Conservation (phyloP, 2,329 filamentous ascomycete species). For the Neofusicoccum kwambonambiense region DNA sequence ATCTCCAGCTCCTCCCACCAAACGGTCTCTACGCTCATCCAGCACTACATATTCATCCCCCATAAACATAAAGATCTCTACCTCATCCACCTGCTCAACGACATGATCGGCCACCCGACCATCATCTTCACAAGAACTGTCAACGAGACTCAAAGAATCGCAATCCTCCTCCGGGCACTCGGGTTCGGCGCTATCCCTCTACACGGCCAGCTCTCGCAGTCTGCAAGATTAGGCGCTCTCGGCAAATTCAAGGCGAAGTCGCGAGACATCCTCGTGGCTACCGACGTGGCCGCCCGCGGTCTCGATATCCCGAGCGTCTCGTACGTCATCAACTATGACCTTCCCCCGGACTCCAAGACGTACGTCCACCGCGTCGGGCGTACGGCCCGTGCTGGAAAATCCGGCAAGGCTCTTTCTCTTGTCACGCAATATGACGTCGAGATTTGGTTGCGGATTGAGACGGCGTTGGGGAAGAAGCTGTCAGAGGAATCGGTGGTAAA, state of each 20-base stretch:
- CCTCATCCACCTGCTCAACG: constrained; percentile 80
- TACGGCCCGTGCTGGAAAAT: constrained; percentile 82
- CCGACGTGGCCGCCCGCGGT: constrained; percentile 90
- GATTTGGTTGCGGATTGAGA: constrained; percentile 77
- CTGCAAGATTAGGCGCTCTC: constrained; percentile 78
- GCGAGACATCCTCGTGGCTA: constrained; percentile 87
- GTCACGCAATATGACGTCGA: constrained; percentile 88
- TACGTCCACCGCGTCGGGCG: constrained; percentile 89
- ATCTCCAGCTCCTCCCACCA: constrained; percentile 84
- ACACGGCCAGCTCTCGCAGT: constrained; percentile 88
- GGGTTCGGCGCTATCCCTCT: constrained; percentile 90
- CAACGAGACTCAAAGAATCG: constrained; percentile 81
- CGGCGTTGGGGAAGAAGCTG: constrained; percentile 75
- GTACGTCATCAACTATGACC: constrained; percentile 79
- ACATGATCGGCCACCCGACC: constrained; percentile 78
- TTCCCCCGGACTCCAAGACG: constrained; percentile 82
- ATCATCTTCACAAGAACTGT: constrained; percentile 94
- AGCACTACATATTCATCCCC: constrained; percentile 83
- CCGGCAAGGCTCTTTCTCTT: constrained; percentile 75
- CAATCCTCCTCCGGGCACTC: constrained; percentile 77
- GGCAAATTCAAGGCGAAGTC: constrained; percentile 82
- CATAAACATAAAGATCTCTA: constrained; percentile 87
- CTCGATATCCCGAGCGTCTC: constrained; percentile 92
- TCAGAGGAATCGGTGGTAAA: constrained; percentile 67
- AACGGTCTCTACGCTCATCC: constrained; percentile 83